Conservation (phyloP, 2,329 filamentous ascomycete genomes). For the Neonectria coccinea region DNA sequence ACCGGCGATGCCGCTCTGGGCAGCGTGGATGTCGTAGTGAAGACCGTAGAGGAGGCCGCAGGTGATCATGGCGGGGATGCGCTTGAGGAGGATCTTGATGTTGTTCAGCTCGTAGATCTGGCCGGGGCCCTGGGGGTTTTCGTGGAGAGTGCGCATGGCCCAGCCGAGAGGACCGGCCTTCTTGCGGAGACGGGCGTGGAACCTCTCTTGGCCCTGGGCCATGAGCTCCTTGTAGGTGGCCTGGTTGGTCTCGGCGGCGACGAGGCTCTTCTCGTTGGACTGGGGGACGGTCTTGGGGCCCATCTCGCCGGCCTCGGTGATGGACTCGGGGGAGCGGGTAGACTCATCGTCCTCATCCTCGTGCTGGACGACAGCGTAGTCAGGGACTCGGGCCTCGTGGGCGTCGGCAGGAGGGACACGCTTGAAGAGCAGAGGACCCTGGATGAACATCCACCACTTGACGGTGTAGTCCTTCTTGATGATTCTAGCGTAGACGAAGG, state of each 20-base stretch:
- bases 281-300: conserved; percentile 43
- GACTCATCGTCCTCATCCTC: conserved; percentile 60
- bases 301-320: conserved; percentile 53
- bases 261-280: conserved; percentile 57
- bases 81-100: conserved; percentile 70
- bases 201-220: conserved; percentile 64
- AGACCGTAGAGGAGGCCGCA: conserved; percentile 76
- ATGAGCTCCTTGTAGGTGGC: conserved; percentile 71
- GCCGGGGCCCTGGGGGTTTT: conserved; percentile 78
- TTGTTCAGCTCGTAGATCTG: conserved; percentile 80
- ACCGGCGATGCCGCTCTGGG: conserved; percentile 75
- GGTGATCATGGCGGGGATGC: conserved; percentile 76
- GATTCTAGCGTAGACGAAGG: conserved; percentile 73
- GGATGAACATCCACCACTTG: conserved; percentile 71
- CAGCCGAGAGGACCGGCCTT: conserved; percentile 77
- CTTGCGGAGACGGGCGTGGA: conserved; percentile 72
- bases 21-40: conserved; percentile 84
- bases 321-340: conserved; percentile 46
- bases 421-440: conserved; percentile 73
- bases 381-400: conserved; percentile 69
- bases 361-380: conserved; percentile 82
- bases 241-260: conserved; percentile 54
- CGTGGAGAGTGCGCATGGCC: conserved; percentile 81
- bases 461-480: conserved; percentile 76
- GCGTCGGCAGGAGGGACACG: conserved; percentile 66